Base-by-base conservation (phyloP, 2,329 filamentous ascomycete species). In the Ophiosphaerella korrae region DNA sequence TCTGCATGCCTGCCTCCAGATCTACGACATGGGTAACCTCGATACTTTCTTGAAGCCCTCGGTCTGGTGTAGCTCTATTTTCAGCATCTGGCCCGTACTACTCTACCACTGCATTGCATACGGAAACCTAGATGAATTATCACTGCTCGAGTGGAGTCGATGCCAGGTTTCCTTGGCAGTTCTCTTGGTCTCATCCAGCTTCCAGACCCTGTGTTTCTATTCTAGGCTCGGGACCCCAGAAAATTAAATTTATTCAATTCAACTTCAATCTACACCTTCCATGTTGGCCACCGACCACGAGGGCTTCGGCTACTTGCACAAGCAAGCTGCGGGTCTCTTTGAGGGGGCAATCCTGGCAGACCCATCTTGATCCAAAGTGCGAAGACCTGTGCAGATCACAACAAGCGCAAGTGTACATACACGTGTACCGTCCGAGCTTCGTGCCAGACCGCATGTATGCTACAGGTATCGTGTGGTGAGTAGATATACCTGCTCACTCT, bases 1-100 rank as follows among this genome's bases (percentile, higher is more conserved):
- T 64, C 56, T 64, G 60, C 63, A 62, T 60, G 45, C 60, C 60
- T 47, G 26, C 62, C 68, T 68, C 52, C 58, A 71, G 67, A 71
- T 71, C 67, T 62, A 52, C 64, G 56, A 62, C 67, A 67, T 57
- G 66, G 51, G 52, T 48, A 51, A 40, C 54, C 52, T 62, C 55
- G 58, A 53, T 45, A 48, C 42, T 55, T 53, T 44, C 47, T 52
- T 14, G 57, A 52, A 53, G 37, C 45, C 36, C 47, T 61, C 51
- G 34, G 56, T 45, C 41, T 38, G 54, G 53, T 35, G 31, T 46
- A 31, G 47, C 41, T 46, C 54, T 66, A 67, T 66, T 68, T 64
- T 62, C 60, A 69, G 64, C 52, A 46, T 47, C 65, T 55, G 60
- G 42, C 63, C 62, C 61, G 55, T 31, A 38, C 54, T 41, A 63